Conservation (phyloP, 2,329 filamentous ascomycete species). For the Balansia obtecta region DNA sequence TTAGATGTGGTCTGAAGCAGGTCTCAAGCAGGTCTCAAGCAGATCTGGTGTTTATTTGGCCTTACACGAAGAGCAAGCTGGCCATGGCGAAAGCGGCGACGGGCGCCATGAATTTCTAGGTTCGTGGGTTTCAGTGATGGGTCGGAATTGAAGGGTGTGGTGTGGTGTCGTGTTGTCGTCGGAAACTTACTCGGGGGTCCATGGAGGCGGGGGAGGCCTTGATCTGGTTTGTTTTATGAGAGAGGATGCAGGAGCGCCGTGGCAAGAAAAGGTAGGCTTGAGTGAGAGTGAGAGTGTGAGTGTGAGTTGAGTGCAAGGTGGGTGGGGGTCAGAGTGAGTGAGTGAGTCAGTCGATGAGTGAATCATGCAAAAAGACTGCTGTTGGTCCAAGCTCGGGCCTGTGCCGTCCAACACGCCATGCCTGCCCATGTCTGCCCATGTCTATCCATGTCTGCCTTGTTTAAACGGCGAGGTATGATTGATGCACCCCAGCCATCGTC, state of each 20-base stretch:
- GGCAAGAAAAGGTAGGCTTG: neutral
- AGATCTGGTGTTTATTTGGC: neutral
- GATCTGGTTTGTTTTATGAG: neutral
- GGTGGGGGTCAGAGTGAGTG: too few species aligned
- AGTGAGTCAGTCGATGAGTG: neutral
- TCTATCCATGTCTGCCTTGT: neutral
- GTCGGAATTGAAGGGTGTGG: neutral
- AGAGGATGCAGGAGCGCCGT: neutral
- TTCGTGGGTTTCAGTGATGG: neutral
- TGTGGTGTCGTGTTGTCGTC: neutral
- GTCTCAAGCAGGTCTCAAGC: neutral
- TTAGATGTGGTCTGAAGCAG: neutral
- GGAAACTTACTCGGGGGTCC: slow-evolving; percentile 17
- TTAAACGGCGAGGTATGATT: too few species aligned
- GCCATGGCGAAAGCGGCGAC: slow-evolving; percentile 43
- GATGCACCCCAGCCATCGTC: neutral
- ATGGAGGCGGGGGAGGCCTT: slow-evolving; percentile 8
- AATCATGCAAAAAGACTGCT: too few species aligned
- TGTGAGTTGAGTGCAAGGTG: too few species aligned
- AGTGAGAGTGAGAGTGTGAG: neutral
- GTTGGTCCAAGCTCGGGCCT: neutral
- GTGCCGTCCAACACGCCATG: neutral
- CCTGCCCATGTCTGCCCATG: neutral
- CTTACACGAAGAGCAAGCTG: slow-evolving; percentile 34
- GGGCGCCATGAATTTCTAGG: slow-evolving; percentile 34